These are phyloP conservation scores for Seiridium unicorne DNA, from an alignment of 2,329 filamentous ascomycete species.

Conservation along the genomic window DNA sequence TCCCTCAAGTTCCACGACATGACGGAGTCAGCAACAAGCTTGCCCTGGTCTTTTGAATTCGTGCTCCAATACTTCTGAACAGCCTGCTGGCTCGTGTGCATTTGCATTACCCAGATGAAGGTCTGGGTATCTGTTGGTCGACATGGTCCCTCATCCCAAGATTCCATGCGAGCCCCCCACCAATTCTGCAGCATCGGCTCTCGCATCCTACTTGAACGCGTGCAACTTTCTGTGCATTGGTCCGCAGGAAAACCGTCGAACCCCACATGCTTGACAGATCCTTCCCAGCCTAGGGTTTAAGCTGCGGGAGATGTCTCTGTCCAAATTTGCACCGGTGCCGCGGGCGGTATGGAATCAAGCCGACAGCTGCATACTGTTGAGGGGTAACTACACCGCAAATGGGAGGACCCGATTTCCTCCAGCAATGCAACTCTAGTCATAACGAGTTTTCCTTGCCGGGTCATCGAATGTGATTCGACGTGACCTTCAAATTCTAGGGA, in stretches of 20 bases:
- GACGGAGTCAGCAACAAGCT: no score
- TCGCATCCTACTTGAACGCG: neutral
- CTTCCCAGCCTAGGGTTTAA: neutral
- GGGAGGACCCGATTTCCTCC: neutral
- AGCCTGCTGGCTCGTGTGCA: neutral
- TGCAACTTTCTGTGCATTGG: neutral
- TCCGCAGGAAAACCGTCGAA: neutral
- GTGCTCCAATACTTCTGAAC: no score
- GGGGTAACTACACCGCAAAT: neutral
- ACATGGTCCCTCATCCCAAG: neutral
- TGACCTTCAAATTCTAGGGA: no score
- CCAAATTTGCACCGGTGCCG: neutral
- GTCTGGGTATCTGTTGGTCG: neutral
- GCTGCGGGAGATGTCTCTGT: neutral
- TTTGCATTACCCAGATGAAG: neutral
- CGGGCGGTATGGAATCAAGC: neutral
- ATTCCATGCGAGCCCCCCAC: neutral
- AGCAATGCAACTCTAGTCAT: neutral
- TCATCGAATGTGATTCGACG: no score
- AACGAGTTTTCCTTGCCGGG: no score
- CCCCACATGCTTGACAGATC: neutral
- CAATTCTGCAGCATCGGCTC: neutral
- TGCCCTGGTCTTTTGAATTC: no score
- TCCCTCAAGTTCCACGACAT: no score
- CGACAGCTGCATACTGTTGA: neutral